A percentile compares a stretch with the other conserved stretches of the same genome.
Conservation (phyloP, 306 rosid genomes). For the Ormosia emarginata region DNA sequence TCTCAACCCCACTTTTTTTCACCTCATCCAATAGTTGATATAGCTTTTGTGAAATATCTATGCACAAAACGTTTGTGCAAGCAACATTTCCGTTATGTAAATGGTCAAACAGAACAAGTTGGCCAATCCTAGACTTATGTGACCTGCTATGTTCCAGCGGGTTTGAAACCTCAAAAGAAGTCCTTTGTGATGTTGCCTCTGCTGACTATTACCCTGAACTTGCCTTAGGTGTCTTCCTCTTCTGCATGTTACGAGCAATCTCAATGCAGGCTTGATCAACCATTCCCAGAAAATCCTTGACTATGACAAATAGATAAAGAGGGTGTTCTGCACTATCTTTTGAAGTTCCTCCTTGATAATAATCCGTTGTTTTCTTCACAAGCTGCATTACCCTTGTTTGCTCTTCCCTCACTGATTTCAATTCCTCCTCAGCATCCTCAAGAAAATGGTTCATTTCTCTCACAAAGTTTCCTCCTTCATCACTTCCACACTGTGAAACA, state of each 20-base stretch:
- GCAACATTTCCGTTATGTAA: no score
- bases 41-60: no score
- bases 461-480: conserved; percentile 53
- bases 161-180: conserved; percentile 32
- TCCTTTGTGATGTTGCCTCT: conserved; percentile 16
- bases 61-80: no score
- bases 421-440: conserved; percentile 53
- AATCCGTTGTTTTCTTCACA: conserved; percentile 66
- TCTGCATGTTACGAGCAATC: conserved; percentile 64
- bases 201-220: conserved; percentile 30
- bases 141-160: conserved; percentile 50
- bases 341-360: conserved; percentile 69
- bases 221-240: conserved; percentile 41
- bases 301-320: conserved; percentile 67
- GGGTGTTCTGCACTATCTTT: conserved; percentile 53
- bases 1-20: no score
- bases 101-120: conserved; percentile 20
- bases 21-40: no score
- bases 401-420: conserved; percentile 49
- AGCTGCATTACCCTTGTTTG: conserved; percentile 56
- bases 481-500: conserved; percentile 38
- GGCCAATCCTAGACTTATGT: conserved; percentile 35
- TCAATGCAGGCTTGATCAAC: conserved; percentile 85
- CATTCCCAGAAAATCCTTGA: conserved; percentile 84
- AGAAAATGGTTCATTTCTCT: conserved; percentile 71